These are phyloP conservation scores for Strigomonas culicis DNA, from an alignment of 208 protist genomes.

Conservation along the genomic window DNA sequence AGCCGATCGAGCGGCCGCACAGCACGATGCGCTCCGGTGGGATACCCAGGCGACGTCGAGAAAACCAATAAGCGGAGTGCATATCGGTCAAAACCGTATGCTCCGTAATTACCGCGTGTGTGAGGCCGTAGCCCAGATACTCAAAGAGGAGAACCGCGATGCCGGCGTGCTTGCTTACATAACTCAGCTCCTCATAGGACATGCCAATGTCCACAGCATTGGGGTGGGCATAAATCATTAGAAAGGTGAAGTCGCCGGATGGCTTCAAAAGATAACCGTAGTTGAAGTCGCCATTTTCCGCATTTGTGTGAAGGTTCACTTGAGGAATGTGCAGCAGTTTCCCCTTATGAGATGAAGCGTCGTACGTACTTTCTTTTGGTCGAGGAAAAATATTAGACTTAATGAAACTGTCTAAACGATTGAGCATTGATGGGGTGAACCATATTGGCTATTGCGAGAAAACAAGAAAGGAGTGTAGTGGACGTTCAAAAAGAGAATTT, in stretches of 20 bases:
- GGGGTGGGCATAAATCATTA: constrained; percentile 76
- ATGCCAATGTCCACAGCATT: constrained; percentile 86
- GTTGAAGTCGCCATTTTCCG: background rate
- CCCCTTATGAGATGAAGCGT: background rate
- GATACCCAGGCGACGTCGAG: constrained; percentile 41
- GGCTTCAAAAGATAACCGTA: background rate
- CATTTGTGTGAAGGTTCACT: background rate
- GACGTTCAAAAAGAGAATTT: background rate
- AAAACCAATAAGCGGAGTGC: constrained; percentile 64
- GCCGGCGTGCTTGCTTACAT: constrained; percentile 45
- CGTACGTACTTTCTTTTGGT: background rate
- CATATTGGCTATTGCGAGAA: background rate
- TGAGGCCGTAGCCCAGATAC: constrained; percentile 83
- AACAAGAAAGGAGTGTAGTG: background rate
- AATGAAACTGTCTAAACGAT: background rate
- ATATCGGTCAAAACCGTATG: constrained; percentile 58
- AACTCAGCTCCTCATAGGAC: constrained; percentile 61
- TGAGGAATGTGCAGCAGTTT: background rate
- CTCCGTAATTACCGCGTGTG: constrained; percentile 45
- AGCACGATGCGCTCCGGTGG: constrained; percentile 56
- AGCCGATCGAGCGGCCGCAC: constrained; percentile 80
- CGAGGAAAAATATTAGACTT: constrained; percentile 2
- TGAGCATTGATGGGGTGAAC: background rate
- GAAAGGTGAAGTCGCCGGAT: background rate
- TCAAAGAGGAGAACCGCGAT: constrained; percentile 70